Evolutionary conservation across 768 basidiomycete genomes (phyloP), one percentile per base, ranked within the genome.

Genomic region (Trametes cinnabarina): DNA sequence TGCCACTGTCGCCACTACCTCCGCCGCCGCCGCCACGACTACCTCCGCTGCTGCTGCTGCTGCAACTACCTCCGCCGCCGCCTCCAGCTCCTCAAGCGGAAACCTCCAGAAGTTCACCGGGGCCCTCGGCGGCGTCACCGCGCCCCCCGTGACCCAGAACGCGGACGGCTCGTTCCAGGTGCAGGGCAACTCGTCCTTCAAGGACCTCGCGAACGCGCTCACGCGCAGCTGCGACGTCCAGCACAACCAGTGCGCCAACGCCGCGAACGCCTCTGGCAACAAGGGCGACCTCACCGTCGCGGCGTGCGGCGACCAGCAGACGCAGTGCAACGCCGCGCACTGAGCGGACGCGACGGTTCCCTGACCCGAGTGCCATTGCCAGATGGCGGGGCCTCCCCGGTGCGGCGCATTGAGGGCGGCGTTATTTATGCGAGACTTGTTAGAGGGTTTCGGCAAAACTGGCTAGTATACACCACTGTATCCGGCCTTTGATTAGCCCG

Each of bases 171-270:
- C 74, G 64, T 81, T 82, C 72, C 77, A 79, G 66, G 82, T 83
- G 39, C 69, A 66, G 25, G 79, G 78, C 43, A 81, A 82, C 67
- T 55, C 75, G 30, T 47, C 65, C 8, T 82, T 85, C 72, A 77
- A 81, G 62, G 73, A 75, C 65, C 57, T 73, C 35, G 58, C 66
- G 57, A 77, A 71, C 60, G 83, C 84, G 8, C 62, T 83, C 46
- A 67, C 64, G 17, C 79, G 84, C 41, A 81, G 79, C 43, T 83
- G 80, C 67, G 79, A 81, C 65, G 74, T 83, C 5, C 83, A 85
- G 71, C 76, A 82, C 64, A 86, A 86, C 71, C 63, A 77, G 63
- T 86, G 83, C 66, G 80, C 82, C 6, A 73, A 83, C 65, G 80
- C 79, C 14, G 80, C 83, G 14, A 83, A 84, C 66, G 71, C 76